Conservation (phyloP, 441 rosid genomes). For the Euphorbia celastroides region DNA sequence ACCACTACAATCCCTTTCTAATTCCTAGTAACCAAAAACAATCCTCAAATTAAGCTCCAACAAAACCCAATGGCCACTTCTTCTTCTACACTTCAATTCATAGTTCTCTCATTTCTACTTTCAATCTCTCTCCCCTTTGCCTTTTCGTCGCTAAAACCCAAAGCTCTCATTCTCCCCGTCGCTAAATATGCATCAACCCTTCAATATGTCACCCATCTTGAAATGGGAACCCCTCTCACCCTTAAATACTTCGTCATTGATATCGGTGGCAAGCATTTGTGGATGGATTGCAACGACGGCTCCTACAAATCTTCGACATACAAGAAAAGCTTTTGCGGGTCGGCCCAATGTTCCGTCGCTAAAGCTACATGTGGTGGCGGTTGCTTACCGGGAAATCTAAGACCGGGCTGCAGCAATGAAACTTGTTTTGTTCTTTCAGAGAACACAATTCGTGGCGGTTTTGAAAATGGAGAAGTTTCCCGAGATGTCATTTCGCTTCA, state of each 20-base stretch:
- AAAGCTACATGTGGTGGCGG: constrained; percentile 15
- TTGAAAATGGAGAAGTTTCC: constrained; percentile 23
- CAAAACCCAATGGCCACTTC: constrained; percentile 12
- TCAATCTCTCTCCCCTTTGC: background rate
- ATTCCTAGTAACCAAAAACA: background rate
- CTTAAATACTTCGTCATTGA: constrained; percentile 8
- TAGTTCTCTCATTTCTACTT: background rate
- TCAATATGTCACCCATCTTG: constrained; percentile 9
- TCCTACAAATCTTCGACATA: constrained; percentile 6
- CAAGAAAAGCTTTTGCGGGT: constrained; percentile 12
- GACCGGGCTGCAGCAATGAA: constrained; percentile 55
- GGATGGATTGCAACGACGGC: constrained; percentile 17
- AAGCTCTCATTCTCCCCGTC: constrained; percentile 11
- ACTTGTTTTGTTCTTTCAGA: constrained; percentile 36
- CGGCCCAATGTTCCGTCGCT: constrained; percentile 16
- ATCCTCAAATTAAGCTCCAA: background rate
- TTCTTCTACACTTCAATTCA: background rate
- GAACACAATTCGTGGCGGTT: constrained; percentile 29
- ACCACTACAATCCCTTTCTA: background rate
- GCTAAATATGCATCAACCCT: constrained; percentile 13
- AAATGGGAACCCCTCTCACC: constrained; percentile 13
- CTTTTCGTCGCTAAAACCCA: constrained; percentile 10
- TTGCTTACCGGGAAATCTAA: constrained; percentile 16
- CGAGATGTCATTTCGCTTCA: constrained; percentile 23
- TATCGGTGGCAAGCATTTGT: constrained; percentile 12